A percentile compares a stretch with the other conserved stretches of the same genome.
phyloP scores from a whole-genome alignment of 1,284 basidiomycete genomes.

The Tremellales sp. region DNA sequence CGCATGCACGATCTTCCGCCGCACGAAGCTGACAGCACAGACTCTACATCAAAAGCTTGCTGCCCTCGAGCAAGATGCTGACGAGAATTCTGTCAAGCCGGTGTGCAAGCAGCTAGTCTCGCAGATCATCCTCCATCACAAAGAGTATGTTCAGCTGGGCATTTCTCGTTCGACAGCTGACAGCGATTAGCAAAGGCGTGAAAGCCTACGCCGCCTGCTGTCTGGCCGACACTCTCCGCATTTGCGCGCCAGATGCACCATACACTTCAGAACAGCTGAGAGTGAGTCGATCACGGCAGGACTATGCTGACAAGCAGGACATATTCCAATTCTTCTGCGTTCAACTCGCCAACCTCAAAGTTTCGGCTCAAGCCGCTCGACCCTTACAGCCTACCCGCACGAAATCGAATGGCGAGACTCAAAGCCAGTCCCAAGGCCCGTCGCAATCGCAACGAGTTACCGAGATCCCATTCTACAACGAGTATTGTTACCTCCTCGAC shows the following conservation, averaged over 20 bases:
- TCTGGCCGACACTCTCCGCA: conserved; percentile 83
- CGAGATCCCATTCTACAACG: conserved; percentile 64
- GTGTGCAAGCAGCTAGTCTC: conserved; percentile 76
- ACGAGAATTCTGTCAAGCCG: conserved; percentile 63
- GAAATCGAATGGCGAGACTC: conserved; percentile 17
- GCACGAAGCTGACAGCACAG: conserved; percentile 21
- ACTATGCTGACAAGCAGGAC: conserved; percentile 54
- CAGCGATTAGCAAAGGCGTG: conserved; percentile 58
- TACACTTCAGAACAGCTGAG: conserved; percentile 78
- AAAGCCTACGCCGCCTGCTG: conserved; percentile 92
- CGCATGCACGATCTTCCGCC: neutral
- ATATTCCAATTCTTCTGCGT: conserved; percentile 93
- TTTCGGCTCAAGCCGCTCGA: conserved; percentile 40
- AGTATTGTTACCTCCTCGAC: conserved; percentile 90
- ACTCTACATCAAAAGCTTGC: conserved; percentile 74
- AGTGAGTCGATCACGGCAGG: conserved; percentile 31
- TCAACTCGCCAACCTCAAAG: conserved; percentile 73
- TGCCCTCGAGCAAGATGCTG: conserved; percentile 80
- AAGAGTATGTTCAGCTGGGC: conserved; percentile 59
- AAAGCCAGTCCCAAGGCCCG: conserved; percentile 12
- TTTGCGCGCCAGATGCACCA: conserved; percentile 96
- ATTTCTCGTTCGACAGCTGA: neutral
- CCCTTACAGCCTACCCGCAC: conserved; percentile 26
- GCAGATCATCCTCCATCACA: conserved; percentile 79
- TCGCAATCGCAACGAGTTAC: conserved; percentile 44